phyloP scores from a whole-genome alignment of 257 asterid genomes.

The Forsythia viridissima region DNA sequence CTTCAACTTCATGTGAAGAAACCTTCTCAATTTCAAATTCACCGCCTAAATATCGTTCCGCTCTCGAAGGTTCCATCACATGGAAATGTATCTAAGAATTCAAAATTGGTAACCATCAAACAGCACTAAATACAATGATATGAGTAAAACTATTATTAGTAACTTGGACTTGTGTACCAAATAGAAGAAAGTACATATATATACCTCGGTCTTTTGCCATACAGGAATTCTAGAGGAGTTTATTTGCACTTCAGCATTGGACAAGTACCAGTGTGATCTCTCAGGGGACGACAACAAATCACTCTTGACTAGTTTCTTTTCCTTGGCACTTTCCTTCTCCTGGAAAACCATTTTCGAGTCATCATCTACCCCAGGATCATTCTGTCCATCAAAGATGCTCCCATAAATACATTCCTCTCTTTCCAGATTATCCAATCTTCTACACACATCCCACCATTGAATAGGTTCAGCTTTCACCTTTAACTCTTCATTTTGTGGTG shows the following conservation, averaged over 20 bases:
- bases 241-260: slow-evolving; percentile 74
- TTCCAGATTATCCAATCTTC: slow-evolving; percentile 67
- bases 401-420: slow-evolving; percentile 56
- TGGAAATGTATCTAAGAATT: slow-evolving; percentile 53
- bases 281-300: slow-evolving; percentile 39
- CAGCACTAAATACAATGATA: slow-evolving; percentile 15
- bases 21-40: slow-evolving; percentile 65
- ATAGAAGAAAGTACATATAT: background rate
- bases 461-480: slow-evolving; percentile 63
- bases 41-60: slow-evolving; percentile 40
- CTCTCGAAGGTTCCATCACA: slow-evolving; percentile 44
- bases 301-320: slow-evolving; percentile 34
- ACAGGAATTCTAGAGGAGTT: slow-evolving; percentile 51
- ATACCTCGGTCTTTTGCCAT: slow-evolving; percentile 48
- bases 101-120: slow-evolving; percentile 6
- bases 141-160: background rate
- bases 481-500: slow-evolving; percentile 53
- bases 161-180: slow-evolving; percentile 37
- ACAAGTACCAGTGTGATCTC: slow-evolving; percentile 53
- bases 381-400: slow-evolving; percentile 42
- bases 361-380: slow-evolving; percentile 39
- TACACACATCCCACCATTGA: slow-evolving; percentile 89
- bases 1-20: slow-evolving; percentile 55
- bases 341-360: slow-evolving; percentile 33
- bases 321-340: slow-evolving; percentile 29